Evolutionary conservation across 164 flowering plant genomes (phyloP).

Genomic region (Piper longum): DNA sequence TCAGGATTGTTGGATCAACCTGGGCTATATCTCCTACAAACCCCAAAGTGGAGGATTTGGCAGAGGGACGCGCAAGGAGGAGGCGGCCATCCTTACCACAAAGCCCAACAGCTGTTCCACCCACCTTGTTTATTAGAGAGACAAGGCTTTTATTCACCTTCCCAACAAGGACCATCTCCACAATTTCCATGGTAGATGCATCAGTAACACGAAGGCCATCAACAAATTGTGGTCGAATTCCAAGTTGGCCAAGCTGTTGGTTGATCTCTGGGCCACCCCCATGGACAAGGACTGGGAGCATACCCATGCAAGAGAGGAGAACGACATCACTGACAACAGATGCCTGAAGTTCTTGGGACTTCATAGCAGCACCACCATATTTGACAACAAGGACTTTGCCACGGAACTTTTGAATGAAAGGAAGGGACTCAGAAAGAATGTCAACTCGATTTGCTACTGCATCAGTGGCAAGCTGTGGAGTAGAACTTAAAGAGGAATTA

Average conservation of each 20-base stretch:
- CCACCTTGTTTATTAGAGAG: constrained; percentile 71
- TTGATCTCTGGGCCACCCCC: constrained; percentile 95
- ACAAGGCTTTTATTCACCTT: constrained; percentile 71
- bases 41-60: constrained; percentile 47
- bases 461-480: too few relatives aligned
- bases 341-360: constrained; percentile 44
- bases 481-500: too few relatives aligned
- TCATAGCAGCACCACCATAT: constrained; percentile 98
- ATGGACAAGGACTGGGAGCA: constrained; percentile 78
- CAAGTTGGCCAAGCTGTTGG: constrained; percentile 38
- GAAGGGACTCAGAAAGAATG: constrained; percentile 79
- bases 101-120: constrained; percentile 77
- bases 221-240: constrained; percentile 43
- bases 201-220: constrained; percentile 90
- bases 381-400: constrained; percentile 89
- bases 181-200: constrained; percentile 74
- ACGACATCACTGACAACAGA: constrained; percentile 82
- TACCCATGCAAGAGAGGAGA: constrained; percentile 77
- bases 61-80: constrained; percentile 60
- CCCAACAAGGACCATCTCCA: constrained; percentile 84
- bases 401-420: constrained; percentile 83
- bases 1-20: constrained; percentile 54
- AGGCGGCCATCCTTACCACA: constrained; percentile 79
- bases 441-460: constrained; percentile 33
- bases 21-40: constrained; percentile 79